Conservation (phyloP, 2,329 filamentous ascomycete genomes). For the Diaporthe sp. region DNA sequence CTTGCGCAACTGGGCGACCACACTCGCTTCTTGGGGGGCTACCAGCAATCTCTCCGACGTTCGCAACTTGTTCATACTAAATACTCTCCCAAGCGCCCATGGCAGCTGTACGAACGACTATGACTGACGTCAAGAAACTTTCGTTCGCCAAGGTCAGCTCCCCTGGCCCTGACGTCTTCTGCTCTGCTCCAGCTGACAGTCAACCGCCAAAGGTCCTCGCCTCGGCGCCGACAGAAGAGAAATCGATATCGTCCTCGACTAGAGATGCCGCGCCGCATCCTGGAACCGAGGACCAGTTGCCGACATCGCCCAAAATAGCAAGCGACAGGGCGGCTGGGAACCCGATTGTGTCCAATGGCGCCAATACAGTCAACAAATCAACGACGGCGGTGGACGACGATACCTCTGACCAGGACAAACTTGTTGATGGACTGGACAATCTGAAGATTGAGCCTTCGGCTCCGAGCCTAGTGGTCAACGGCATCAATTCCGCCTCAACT, state of each 20-base stretch:
- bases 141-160: slow-evolving; percentile 82
- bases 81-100: slow-evolving; percentile 52
- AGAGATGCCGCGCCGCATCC: slow-evolving; percentile 21
- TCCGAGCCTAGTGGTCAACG: slow-evolving; percentile 64
- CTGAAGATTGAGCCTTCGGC: slow-evolving; percentile 50
- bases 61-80: slow-evolving; percentile 44
- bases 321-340: neutral
- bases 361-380: neutral
- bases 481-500: slow-evolving; percentile 57
- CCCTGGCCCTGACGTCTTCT: neutral
- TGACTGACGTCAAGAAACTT: slow-evolving; percentile 67
- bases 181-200: slow-evolving; percentile 32
- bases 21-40: slow-evolving; percentile 46
- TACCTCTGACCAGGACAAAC: slow-evolving; percentile 41
- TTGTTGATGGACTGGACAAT: slow-evolving; percentile 50
- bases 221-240: slow-evolving; percentile 50
- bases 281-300: neutral
- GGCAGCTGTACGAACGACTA: slow-evolving; percentile 61
- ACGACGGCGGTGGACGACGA: slow-evolving; percentile 26
- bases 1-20: slow-evolving; percentile 36
- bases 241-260: slow-evolving; percentile 51
- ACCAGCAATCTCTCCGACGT: slow-evolving; percentile 48
- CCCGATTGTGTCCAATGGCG: slow-evolving; percentile 7
- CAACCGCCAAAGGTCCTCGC: slow-evolving; percentile 42
- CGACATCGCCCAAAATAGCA: slow-evolving; percentile 19